A percentile compares a stretch with the other conserved stretches of the same genome.
Conservation (phyloP, 805 yeast species). For the Cyberlindnera petersonii region DNA sequence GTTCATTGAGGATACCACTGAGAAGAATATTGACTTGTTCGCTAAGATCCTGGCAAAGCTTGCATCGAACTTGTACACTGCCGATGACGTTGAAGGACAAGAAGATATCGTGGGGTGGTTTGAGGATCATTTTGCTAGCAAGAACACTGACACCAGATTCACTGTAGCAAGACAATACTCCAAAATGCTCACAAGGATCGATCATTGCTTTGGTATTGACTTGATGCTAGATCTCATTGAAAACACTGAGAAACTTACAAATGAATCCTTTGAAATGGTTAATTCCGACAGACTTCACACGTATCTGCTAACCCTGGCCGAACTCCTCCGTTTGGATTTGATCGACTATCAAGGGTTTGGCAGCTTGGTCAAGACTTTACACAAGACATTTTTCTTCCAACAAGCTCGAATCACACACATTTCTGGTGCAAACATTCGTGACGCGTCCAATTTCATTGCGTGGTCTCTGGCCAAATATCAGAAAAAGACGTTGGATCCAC, state of each 20-base stretch:
- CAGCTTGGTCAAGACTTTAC: constrained; percentile 32
- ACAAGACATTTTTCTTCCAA: constrained; percentile 50
- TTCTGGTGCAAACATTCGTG: constrained; percentile 69
- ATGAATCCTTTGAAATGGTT: constrained; percentile 30
- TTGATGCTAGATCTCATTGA: constrained; percentile 30
- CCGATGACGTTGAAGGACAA: constrained; percentile 27
- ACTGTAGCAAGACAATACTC: constrained; percentile 64
- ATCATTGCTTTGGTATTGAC: constrained; percentile 39
- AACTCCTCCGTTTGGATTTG: constrained; percentile 22
- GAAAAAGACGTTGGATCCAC: constrained; percentile 25
- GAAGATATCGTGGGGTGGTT: constrained; percentile 49
- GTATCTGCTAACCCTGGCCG: constrained; percentile 34
- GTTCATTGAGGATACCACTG: not conserved
- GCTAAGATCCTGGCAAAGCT: constrained; percentile 27
- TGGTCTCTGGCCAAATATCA: constrained; percentile 66
- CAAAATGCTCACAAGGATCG: constrained; percentile 37
- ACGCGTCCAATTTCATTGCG: constrained; percentile 77
- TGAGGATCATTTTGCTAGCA: constrained; percentile 39
- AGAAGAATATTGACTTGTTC: constrained; percentile 12
- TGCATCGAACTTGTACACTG: constrained; percentile 12
- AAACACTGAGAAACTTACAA: constrained; percentile 26
- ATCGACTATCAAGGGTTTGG: constrained; percentile 12
- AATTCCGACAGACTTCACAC: constrained; percentile 33
- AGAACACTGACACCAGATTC: constrained; percentile 57
- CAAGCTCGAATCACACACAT: constrained; percentile 49